Evolutionary conservation across 495 filamentous ascomycete genomes (phyloP), one percentile per base, ranked within the genome.

Genomic region (Aspergillus taichungensis): DNA sequence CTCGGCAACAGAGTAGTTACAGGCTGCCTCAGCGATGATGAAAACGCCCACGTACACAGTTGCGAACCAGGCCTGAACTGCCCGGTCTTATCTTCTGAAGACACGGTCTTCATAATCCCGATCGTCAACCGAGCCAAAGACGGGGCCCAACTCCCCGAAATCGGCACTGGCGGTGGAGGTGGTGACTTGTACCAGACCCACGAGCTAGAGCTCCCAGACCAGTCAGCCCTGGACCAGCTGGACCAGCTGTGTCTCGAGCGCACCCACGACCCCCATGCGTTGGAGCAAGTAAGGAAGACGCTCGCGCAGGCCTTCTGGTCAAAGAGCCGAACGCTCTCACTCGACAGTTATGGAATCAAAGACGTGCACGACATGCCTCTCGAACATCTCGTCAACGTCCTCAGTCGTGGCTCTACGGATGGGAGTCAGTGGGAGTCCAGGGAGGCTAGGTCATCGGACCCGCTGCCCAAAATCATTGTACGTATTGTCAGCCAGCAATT

Each of bases 21-120:
- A 2, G 88, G 88, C 6, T 87, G 80, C 56, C 64, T 96, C 32
- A 95, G 87, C 5, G 58, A 61, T 3, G 68, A 86, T 30, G 58
- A 76, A 10, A 62, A 62, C 12, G 78, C 76, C n/a, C 78, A 82
- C n/a, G 68, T 96, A 18, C 90, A 96, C 62, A 91, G 87, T 55
- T 96, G 91, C 49, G 90, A 91, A 52, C 80, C 76, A 45, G 86
- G 82, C 3, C 76, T 75, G 28, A 67, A 71, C 1, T 95, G 90
- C 54, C 33, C 67, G 0, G 70, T 68, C 0, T 62, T 77, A 30
- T 64, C 60, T 9, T 71, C 74, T 6, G 59, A 55, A 2, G 70
- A 79, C 1, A 71, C 84, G 0, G 84, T 97, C 13, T 80, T 77
- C 63, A 94, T 96, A 40, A 76, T 69, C 11, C 91, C 91, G 0